phyloP scores from a whole-genome alignment of 495 filamentous ascomycete species.

The Letharia columbiana region DNA sequence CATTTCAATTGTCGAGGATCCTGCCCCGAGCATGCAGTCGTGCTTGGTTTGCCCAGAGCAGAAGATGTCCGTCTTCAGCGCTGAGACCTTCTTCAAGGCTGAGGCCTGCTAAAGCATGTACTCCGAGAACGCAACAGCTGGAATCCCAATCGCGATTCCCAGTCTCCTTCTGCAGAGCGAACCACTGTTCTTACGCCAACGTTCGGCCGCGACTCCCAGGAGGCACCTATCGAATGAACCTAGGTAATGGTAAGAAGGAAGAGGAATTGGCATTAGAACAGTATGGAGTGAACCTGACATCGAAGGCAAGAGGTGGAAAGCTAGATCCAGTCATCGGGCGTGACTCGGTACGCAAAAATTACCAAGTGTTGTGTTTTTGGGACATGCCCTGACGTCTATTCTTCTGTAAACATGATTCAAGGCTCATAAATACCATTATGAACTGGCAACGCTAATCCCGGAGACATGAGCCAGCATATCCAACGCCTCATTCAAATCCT shows the following conservation, averaged over 20 bases:
- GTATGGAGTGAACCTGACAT: conserved; percentile 86
- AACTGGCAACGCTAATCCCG: not conserved
- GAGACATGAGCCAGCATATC: conserved; percentile 47
- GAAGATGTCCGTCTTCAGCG: not conserved
- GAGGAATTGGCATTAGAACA: conserved; percentile 83
- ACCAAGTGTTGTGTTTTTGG: not conserved
- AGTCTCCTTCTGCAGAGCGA: conserved; percentile 24
- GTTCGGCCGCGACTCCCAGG: conserved; percentile 79
- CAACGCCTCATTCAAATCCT: conserved; percentile 79
- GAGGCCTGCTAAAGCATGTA: not conserved
- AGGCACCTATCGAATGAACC: conserved; percentile 85
- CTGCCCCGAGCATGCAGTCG: conserved; percentile 2
- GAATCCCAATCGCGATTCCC: conserved; percentile 2
- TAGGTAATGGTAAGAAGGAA: conserved; percentile 53
- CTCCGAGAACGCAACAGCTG: not conserved
- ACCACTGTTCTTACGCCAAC: conserved; percentile 57
- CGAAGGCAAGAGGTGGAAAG: conserved; percentile 75
- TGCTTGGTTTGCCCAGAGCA: not conserved
- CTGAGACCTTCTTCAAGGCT: not conserved
- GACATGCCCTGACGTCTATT: not conserved
- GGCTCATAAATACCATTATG: not conserved
- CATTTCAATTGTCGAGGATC: not conserved
- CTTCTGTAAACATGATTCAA: conserved; percentile 35
- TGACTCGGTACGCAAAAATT: conserved; percentile 39
- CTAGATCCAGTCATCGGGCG: conserved; percentile 93